Evolutionary conservation across 352 stramenopile species (phyloP), one percentile per base, ranked within the genome.

Genomic region (Globisporangium iwayamae): DNA sequence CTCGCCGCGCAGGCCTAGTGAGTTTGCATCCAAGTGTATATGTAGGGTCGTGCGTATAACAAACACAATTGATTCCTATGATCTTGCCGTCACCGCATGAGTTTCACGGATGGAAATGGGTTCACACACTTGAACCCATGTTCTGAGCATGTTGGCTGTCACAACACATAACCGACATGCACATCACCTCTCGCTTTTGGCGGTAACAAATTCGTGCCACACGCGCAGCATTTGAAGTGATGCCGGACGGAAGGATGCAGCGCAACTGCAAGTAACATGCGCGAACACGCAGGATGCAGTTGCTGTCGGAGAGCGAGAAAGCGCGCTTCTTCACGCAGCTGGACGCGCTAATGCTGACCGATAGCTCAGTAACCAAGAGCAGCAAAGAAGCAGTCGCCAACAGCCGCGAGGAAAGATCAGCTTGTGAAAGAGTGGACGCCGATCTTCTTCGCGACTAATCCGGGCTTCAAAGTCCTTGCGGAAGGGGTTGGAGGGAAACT

Each of bases 401-500:
- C 57, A 16, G 2, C 28, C 55, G 30, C 69, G 9, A 76, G 83
- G 54, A 91, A 90, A 38, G 55, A 68, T 5, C 75, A 78, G 51
- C 62, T 90, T 20, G 80, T 91, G 43, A 73, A 77, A 41, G 77
- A 90, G 34, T 79, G 81, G 5, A 83, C 66, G 18, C 64, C 71
- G 9, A 81, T 90, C 51, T 94, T 94, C 52, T 89, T 88, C 66
- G 72, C 79, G 62, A 87, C 88, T 59, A 94, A 94, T 32, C 83
- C 82, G 22, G 71, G 67, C 4, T 91, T 94, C 56, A 58, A 71
- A 30, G 67, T 67, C 13, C 74, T 90, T 50, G 75, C 69, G 4
- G 70, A 86, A 18, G 63, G 67, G 2, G 38, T 54, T 45, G 56
- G 73, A 45, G 61, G 67, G 20, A 46, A 81, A 32, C 75, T 77